Evolutionary conservation across 345 rosid species (phyloP), one percentile per base, ranked within the genome.

Genomic region (Heritiera fomes): DNA sequence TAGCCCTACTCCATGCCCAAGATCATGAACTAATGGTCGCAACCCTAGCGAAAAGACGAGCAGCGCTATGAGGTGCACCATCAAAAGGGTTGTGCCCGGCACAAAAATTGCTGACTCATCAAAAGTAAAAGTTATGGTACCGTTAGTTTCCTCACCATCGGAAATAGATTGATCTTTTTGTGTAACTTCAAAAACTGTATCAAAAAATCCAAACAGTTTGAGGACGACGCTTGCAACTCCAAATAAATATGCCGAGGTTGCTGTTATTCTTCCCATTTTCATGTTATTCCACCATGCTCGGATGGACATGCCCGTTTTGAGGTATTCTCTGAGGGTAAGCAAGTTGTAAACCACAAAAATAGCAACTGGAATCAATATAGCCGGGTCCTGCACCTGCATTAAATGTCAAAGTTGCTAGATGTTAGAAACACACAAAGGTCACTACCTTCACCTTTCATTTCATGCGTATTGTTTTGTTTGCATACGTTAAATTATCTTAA

Each of bases 11-110:
- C 87, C 85, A 8, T 41, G 10, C 8, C 20, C 38, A 40, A 74
- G 78, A 52, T 6, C 70, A 8, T 43, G 10, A 18, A 17, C 69
- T 1, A 47, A 10, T 0, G 84, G 80, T 64, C 59, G 77, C 63
- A 71, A 28, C 82, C 87, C 79, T 1, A 82, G 13, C 6, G 43
- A 68, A 6, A 46, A 38, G 63, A 55, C 28, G 2, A 40, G 65
- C 40, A 92, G 9, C 1, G 92, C 88, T 0, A 67, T 49, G 56
- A 89, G 30, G n/a, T 88, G 85, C 52, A 92, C 75, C 13, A 94
- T 65, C 81, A 88, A 9, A 18, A 92, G 78, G 11, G 89, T 72
- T 0, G 90, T 87, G 28, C 94, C 91, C 0, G 94, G 97, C 8
- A 89, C 20, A 40, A 91, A 91, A 41, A 84, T 4, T 0, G 77